These are phyloP conservation scores for Coemansia sp. DNA, from an alignment of 371 early-diverging fungal genomes.

Conservation along the genomic window DNA sequence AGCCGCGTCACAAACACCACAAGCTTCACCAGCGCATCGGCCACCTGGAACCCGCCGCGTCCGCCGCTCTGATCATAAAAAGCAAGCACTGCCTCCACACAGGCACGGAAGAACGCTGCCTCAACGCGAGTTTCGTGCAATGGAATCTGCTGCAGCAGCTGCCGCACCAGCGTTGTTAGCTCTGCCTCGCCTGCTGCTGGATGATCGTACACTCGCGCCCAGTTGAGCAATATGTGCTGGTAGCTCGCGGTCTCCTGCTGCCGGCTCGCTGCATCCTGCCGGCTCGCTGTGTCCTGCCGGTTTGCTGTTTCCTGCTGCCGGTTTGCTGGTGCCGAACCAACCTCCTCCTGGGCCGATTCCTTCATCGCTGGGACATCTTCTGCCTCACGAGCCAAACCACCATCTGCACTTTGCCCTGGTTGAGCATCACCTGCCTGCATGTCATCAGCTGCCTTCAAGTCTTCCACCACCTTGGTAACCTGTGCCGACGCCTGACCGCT, in stretches of 20 bases:
- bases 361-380: neutral
- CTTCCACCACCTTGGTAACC: slow-evolving; percentile 57
- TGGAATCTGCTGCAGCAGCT: slow-evolving; percentile 77
- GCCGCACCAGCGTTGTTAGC: slow-evolving; percentile 47
- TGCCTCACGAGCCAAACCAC: neutral
- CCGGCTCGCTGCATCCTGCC: slow-evolving; percentile 27
- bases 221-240: slow-evolving; percentile 64
- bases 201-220: slow-evolving; percentile 85
- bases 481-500: slow-evolving; percentile 68
- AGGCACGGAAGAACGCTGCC: slow-evolving; percentile 84
- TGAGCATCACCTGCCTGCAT: neutral
- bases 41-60: slow-evolving; percentile 31
- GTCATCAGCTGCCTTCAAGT: slow-evolving; percentile 34
- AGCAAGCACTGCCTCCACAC: slow-evolving; percentile 80
- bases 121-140: slow-evolving; percentile 73
- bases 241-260: slow-evolving; percentile 62
- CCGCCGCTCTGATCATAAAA: slow-evolving; percentile 52
- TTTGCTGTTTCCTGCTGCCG: slow-evolving; percentile 6
- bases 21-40: slow-evolving; percentile 47
- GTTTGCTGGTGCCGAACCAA: neutral
- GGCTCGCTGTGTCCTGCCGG: slow-evolving; percentile 22
- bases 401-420: neutral
- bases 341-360: no score
- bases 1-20: slow-evolving; percentile 44
- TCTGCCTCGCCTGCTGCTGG: slow-evolving; percentile 75